Percentiles rank a stretch among this genome's conserved stretches.
These are phyloP conservation scores for Starmerella asiatica DNA, from an alignment of 805 yeast species.

Conservation along the genomic window DNA sequence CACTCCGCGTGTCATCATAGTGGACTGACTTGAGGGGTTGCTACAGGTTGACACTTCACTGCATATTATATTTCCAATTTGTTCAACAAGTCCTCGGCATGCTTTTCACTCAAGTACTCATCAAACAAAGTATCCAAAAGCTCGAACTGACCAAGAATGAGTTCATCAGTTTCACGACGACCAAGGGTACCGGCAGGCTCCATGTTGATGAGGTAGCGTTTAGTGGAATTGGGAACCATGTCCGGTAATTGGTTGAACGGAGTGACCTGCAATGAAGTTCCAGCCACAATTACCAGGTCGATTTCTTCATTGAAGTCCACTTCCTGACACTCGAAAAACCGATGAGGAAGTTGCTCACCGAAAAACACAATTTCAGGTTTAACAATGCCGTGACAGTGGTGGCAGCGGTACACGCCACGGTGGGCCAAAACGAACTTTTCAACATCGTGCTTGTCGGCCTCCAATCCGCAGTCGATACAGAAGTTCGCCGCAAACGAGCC, in stretches of 20 bases:
- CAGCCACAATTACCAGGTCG: constrained; percentile 75
- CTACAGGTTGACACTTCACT: no score
- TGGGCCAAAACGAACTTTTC: constrained; percentile 16
- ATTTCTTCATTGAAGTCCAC: constrained; percentile 30
- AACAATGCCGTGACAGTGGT: constrained; percentile 55
- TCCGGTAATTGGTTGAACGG: constrained; percentile 81
- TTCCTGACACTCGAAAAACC: constrained; percentile 61
- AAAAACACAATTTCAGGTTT: constrained; percentile 92
- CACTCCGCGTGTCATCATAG: no score
- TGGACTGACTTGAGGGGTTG: no score
- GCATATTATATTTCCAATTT: no score
- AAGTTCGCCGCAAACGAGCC: constrained; percentile 82
- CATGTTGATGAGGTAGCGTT: constrained; percentile 57
- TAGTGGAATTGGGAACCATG: constrained; percentile 37
- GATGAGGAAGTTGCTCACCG: constrained; percentile 71
- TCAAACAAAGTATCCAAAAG: constrained; percentile 12
- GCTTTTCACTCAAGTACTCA: not conserved
- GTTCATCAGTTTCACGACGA: constrained; percentile 46
- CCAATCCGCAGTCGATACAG: constrained; percentile 60
- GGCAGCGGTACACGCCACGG: constrained; percentile 35
- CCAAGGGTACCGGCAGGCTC: constrained; percentile 61
- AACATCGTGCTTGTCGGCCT: constrained; percentile 31
- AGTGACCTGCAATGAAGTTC: constrained; percentile 76
- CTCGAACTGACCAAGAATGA: constrained; percentile 54
- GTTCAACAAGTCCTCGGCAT: not conserved